phyloP scores from a whole-genome alignment of 2,329 filamentous ascomycete genomes.

The Alternaria longipes region DNA sequence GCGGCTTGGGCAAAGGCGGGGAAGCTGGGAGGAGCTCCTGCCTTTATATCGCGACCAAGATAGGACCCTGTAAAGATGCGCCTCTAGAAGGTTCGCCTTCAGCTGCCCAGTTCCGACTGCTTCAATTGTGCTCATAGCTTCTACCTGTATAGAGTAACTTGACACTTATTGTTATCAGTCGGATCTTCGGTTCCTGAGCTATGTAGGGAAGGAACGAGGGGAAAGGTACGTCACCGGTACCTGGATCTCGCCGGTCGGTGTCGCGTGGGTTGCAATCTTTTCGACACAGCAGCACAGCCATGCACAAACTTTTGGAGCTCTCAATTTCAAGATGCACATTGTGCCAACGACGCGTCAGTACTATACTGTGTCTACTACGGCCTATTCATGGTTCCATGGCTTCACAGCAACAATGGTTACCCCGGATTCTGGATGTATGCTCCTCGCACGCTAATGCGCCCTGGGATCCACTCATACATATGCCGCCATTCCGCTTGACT shows the following conservation, averaged over 20 bases:
- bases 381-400: not conserved
- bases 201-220: constrained; percentile 7
- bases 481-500: constrained; percentile 7
- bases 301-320: not conserved
- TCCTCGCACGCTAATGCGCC: constrained; percentile 14
- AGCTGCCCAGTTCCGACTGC: constrained; percentile 10
- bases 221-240: constrained; percentile 25
- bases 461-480: constrained; percentile 4
- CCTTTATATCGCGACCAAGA: constrained; percentile 21
- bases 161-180: constrained; percentile 1
- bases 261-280: constrained; percentile 8
- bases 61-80: constrained; percentile 11
- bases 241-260: constrained; percentile 18
- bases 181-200: constrained; percentile 20
- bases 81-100: constrained; percentile 22
- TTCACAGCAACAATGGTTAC: constrained; percentile 4
- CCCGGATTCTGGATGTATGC: constrained; percentile 18
- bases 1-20: constrained; percentile 27
- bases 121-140: constrained; percentile 7
- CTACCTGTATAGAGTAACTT: not conserved
- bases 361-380: not conserved
- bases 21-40: constrained; percentile 21
- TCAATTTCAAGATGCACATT: not conserved
- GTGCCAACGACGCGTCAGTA: not conserved
- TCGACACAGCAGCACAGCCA: not conserved